Base-by-base conservation (phyloP, 305 asterid species). In the Rubia tinctorum region DNA sequence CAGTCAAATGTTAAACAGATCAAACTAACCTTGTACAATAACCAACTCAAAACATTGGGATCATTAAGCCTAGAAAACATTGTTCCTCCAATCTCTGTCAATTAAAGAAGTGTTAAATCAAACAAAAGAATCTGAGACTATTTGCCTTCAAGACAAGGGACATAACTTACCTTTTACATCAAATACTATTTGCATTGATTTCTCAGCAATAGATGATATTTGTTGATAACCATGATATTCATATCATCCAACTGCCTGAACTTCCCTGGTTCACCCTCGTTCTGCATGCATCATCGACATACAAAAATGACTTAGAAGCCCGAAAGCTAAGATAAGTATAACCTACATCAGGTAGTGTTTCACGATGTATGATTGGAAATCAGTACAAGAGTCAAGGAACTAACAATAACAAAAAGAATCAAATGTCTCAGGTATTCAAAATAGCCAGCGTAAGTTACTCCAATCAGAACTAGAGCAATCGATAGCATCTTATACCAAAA, bases 231-330 rank as follows among this genome's bases (percentile, higher is more conserved):
- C 99, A 64, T 92, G 96, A 82, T 78, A 90, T 51, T 84, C 96
- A 95, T 92, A 81, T 95, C 99, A 79, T 92, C 96, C 72, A 87
- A 85, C 80, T 89, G 97, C 90, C 98, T 88, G 81, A 95, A 95
- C 86, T 84, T 92, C 80, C 98, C 99, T 20, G 82, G 85, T 80
- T 90, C 97, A 68, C 84, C 80, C 47, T 86, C 89, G 82, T 89
- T 92, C 99, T 94, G 88, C 90, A 86, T 37, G 37, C 65, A 66
- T 70, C 25, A 22, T 44, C 34, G 11, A 9, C 72, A 65, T 15
- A 14, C 12, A 18, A 70, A 43, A 37, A 77, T 68, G 77, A 76
- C 56, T 69, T 68, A 51, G 2, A 60, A 63, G 42, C 20, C 63
- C 18, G 55, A 65, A 43, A 63, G 25, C 25, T 7, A 12, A 53